Percentiles rank a stretch among this genome's conserved stretches.
These are phyloP conservation scores for Pichia cephalocereana DNA, from an alignment of 805 yeast species.

Conservation along the genomic window DNA sequence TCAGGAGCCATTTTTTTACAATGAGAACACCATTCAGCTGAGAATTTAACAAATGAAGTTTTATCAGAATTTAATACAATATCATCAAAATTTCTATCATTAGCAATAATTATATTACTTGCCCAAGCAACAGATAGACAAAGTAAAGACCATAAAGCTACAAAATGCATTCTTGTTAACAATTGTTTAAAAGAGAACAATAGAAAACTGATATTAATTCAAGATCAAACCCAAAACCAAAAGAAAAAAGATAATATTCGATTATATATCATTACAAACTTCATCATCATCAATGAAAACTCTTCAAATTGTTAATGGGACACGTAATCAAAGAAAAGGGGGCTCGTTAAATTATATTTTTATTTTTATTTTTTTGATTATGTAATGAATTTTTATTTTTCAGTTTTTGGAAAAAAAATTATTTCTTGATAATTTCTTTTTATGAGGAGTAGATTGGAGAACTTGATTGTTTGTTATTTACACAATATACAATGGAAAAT, in stretches of 20 bases:
- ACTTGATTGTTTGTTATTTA: no score
- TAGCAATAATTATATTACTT: conserved; percentile 31
- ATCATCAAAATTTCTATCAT: conserved; percentile 43
- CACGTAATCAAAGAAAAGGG: background rate
- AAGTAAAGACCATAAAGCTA: background rate
- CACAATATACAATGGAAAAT: background rate
- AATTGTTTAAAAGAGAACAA: no score
- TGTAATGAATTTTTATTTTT: background rate
- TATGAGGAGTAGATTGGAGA: no score
- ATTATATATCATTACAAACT: no score
- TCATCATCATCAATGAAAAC: background rate
- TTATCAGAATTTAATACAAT: conserved; percentile 52
- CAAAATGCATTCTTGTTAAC: background rate
- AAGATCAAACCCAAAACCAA: no score
- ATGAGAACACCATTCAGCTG: conserved; percentile 68
- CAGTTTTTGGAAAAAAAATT: background rate
- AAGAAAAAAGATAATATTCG: no score
- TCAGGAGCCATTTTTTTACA: conserved; percentile 51
- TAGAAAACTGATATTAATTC: background rate
- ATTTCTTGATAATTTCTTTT: no score
- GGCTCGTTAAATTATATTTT: no score
- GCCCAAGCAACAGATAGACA: background rate
- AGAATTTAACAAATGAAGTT: conserved; percentile 68
- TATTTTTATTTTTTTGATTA: no score
- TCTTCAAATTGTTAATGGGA: background rate